A percentile compares a stretch with the other conserved stretches of the same genome.
Evolutionary conservation across 2,329 filamentous ascomycete species (phyloP).

Genomic region (Ceratocystis cubensis): DNA sequence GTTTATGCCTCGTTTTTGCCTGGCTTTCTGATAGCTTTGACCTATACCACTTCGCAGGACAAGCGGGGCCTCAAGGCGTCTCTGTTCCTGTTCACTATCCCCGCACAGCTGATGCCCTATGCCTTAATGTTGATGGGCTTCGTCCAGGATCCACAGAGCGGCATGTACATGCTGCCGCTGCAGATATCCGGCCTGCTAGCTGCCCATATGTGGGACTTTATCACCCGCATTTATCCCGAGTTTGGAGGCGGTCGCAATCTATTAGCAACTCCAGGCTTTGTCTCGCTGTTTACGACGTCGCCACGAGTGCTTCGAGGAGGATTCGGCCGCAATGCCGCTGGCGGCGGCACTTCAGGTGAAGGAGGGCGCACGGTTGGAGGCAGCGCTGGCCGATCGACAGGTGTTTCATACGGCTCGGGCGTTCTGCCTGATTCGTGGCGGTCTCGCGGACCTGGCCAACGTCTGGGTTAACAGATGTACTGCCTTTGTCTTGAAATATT

Average conservation of each 20-base stretch:
- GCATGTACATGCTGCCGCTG: conserved; percentile 47
- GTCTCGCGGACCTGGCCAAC: conserved; percentile 47
- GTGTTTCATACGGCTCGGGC: conserved; percentile 26
- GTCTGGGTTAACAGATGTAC: conserved; percentile 38
- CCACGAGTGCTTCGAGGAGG: conserved; percentile 11
- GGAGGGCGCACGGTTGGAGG: conserved; percentile 2
- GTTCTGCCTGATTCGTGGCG: conserved; percentile 53
- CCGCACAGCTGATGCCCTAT: conserved; percentile 67
- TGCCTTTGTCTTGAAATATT: background rate
- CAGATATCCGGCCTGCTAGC: conserved; percentile 49
- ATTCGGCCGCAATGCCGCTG: conserved; percentile 1
- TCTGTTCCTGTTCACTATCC: conserved; percentile 75
- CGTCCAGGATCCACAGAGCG: conserved; percentile 41
- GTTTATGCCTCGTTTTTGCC: conserved; percentile 35
- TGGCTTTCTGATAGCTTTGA: conserved; percentile 65
- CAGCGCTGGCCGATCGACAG: conserved; percentile 14
- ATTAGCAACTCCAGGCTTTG: conserved; percentile 58
- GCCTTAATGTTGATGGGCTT: conserved; percentile 66
- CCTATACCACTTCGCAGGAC: conserved; percentile 77
- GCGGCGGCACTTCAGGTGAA: background rate
- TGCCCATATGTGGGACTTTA: conserved; percentile 81
- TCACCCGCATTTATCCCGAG: conserved; percentile 75
- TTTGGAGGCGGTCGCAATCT: conserved; percentile 74
- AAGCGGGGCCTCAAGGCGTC: conserved; percentile 62
- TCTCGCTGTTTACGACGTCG: conserved; percentile 53